Evolutionary conservation across 768 basidiomycete genomes (phyloP).

Genomic region (Serendipita sp.): DNA sequence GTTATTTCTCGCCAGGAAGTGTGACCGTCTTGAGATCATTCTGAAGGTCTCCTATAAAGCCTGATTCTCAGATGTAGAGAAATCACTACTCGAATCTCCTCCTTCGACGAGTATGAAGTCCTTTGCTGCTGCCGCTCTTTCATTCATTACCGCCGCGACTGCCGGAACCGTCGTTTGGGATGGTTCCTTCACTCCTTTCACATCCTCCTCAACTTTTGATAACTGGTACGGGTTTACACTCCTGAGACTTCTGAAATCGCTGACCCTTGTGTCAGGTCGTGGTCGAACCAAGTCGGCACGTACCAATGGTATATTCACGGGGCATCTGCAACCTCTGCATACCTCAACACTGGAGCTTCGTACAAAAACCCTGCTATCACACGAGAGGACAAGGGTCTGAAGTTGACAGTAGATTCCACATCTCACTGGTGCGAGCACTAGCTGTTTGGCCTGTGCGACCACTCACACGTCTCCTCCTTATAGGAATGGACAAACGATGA

Average conservation of each 20-base stretch:
- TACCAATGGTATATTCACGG: conserved; percentile 53
- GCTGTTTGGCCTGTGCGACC: neutral
- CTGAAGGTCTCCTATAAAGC: neutral
- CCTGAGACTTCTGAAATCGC: neutral
- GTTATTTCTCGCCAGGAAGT: conserved; percentile 3
- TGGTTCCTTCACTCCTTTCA: conserved; percentile 27
- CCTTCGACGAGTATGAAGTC: conserved; percentile 9
- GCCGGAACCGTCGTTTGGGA: conserved; percentile 40
- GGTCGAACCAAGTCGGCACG: conserved; percentile 35
- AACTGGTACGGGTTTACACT: conserved; percentile 20
- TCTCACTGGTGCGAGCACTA: neutral
- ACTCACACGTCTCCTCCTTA: neutral
- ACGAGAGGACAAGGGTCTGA: conserved; percentile 33
- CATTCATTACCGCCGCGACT: conserved; percentile 17
- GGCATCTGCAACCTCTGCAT: conserved; percentile 31
- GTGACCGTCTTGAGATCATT: neutral
- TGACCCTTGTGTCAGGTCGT: conserved; percentile 26
- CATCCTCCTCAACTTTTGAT: conserved; percentile 31
- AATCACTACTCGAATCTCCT: neutral
- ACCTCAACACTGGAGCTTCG: conserved; percentile 31
- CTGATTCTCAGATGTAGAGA: neutral
- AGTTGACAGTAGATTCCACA: conserved; percentile 27
- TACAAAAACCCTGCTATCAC: conserved; percentile 47
- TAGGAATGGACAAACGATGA: conserved; percentile 36
- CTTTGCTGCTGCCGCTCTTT: conserved; percentile 11